These are phyloP conservation scores for Vanrija humicola DNA, from an alignment of 1,284 basidiomycete species.

Conservation along the genomic window DNA sequence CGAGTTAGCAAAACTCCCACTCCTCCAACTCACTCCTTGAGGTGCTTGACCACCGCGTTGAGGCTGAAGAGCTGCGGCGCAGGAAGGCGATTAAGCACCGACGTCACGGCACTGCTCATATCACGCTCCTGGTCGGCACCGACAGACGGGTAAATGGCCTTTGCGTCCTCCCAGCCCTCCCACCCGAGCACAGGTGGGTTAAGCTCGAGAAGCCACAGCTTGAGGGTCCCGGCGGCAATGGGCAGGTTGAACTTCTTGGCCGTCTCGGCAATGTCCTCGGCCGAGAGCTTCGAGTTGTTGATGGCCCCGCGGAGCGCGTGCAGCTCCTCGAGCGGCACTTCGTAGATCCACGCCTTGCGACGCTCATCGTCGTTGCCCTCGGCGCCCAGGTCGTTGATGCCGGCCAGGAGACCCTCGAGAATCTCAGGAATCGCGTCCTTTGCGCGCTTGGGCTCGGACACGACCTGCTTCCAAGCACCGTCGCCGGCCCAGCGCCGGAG, in stretches of 20 bases:
- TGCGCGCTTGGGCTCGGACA: slow-evolving; percentile 48
- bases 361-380: slow-evolving; percentile 70
- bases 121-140: slow-evolving; percentile 61
- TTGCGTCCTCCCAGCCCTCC: slow-evolving; percentile 85
- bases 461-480: slow-evolving; percentile 54
- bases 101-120: slow-evolving; percentile 62
- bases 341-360: slow-evolving; percentile 87
- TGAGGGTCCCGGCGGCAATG: slow-evolving; percentile 71
- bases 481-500: slow-evolving; percentile 74
- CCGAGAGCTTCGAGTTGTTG: slow-evolving; percentile 65
- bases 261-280: slow-evolving; percentile 57
- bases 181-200: slow-evolving; percentile 70
- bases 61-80: slow-evolving; percentile 77
- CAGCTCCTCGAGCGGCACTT: slow-evolving; percentile 71
- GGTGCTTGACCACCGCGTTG: slow-evolving; percentile 71
- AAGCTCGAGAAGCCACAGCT: slow-evolving; percentile 81
- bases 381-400: slow-evolving; percentile 63
- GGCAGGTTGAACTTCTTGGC: slow-evolving; percentile 78
- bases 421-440: slow-evolving; percentile 68
- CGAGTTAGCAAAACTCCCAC: no score
- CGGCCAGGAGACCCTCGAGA: slow-evolving; percentile 63
- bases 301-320: slow-evolving; percentile 79
- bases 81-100: slow-evolving; percentile 68
- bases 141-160: slow-evolving; percentile 73
- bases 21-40: slow-evolving; percentile 52